phyloP scores from a whole-genome alignment of 2,329 filamentous ascomycete genomes.

The Pyrenophora tritici-repentis region DNA sequence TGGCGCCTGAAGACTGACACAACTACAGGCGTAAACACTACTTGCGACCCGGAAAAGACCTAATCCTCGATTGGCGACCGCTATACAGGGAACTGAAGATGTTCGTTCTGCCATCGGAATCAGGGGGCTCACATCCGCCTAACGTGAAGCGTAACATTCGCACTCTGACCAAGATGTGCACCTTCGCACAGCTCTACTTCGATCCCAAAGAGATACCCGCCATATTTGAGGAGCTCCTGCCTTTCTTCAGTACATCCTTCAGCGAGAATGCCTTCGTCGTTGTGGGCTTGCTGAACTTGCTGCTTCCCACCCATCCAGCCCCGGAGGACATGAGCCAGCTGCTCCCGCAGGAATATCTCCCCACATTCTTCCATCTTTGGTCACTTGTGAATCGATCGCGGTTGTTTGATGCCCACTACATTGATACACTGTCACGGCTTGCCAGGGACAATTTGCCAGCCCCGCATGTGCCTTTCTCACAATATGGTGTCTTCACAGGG shows the following conservation, averaged over 20 bases:
- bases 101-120: conserved; percentile 85
- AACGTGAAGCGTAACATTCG: conserved; percentile 69
- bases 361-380: conserved; percentile 96
- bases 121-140: conserved; percentile 64
- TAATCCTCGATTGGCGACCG: conserved; percentile 91
- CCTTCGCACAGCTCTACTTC: conserved; percentile 90
- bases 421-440: conserved; percentile 87
- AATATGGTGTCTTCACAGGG: conserved; percentile 88
- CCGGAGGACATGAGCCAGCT: conserved; percentile 73
- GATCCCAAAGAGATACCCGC: conserved; percentile 82
- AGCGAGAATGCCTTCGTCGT: conserved; percentile 91
- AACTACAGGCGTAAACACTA: conserved; percentile 84
- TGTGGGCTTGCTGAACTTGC: conserved; percentile 80
- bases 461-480: conserved; percentile 75
- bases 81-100: conserved; percentile 91
- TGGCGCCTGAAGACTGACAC: conserved; percentile 33
- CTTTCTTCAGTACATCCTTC: conserved; percentile 87
- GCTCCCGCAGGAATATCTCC: conserved; percentile 86
- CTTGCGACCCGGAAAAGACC: conserved; percentile 83
- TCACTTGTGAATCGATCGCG: conserved; percentile 89
- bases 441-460: conserved; percentile 81
- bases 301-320: conserved; percentile 82
- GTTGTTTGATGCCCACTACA: conserved; percentile 80
- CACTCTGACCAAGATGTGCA: conserved; percentile 84
- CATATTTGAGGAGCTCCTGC: conserved; percentile 61